Evolutionary conservation across 129 eudicot species (phyloP), one percentile per base, ranked within the genome.

Genomic region (Ambrosia trifida): DNA sequence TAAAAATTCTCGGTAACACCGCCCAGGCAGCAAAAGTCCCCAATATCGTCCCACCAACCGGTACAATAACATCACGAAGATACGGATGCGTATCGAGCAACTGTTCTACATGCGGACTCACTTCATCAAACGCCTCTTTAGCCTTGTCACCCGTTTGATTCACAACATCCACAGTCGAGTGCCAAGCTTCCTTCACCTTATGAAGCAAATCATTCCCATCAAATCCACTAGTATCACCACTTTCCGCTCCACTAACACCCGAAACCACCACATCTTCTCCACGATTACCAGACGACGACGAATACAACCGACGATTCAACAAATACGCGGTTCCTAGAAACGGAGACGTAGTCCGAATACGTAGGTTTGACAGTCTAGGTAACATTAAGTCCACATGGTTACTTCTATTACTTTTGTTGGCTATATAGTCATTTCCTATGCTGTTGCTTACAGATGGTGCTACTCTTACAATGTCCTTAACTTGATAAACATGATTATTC

Each of bases 11-110:
- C 12, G 99, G 99, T 78, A 95, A 60, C 67, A 88, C 84, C 31
- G 87, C 76, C 99, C 99, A 95, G 3, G 97, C 97, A 62, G 80
- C 51, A 30, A 90, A 32, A 1, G 91, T 86, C 45, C 94, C 96
- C 43, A 56, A 64, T 70, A 90, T 64, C 4, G 99, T 94, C 47
- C 95, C 84, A 66, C 96, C 82, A 77, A 82, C 83, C 1, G 99
- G 99, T 28, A 90, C 89, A 57, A 94, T 79, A 35, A 90, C 91
- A 79, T 94, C 99, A 59, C 83, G 89, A 56, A 90, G 96, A 81
- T 90, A 90, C 2, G 99, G 97, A 75, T 94, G 75, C 0, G 89
- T 33, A 65, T 90, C 86, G 5, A 95, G 87, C 72, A 82, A 60
- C 67, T 84, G 84, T 40, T 95, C 87, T 40, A 83, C 96, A 73